Percentiles rank a stretch among this genome's conserved stretches.
phyloP scores from a whole-genome alignment of 2,329 filamentous ascomycete genomes.

The Botrytis fragariae region DNA sequence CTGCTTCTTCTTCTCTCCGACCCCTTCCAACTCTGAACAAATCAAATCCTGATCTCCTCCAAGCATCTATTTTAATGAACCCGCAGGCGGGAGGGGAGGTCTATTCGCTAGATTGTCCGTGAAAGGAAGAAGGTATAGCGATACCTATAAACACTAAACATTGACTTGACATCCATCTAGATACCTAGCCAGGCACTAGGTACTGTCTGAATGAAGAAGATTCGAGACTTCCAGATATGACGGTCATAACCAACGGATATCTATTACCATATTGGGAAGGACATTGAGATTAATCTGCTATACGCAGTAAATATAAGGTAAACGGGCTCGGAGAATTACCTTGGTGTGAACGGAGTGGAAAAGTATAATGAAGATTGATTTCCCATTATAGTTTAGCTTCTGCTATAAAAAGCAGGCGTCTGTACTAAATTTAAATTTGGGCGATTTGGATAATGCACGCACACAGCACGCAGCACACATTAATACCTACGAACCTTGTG shows the following conservation, averaged over 20 bases:
- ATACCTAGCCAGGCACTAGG: neutral
- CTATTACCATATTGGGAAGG: neutral
- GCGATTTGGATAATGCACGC: neutral
- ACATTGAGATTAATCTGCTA: neutral
- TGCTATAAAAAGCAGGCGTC: neutral
- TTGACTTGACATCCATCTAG: neutral
- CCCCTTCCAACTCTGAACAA: neutral
- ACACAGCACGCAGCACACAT: neutral
- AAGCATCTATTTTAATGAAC: neutral
- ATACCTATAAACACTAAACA: neutral
- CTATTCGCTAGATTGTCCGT: neutral
- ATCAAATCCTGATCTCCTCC: neutral
- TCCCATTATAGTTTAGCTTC: neutral
- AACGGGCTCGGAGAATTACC: conserved; percentile 7
- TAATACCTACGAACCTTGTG: neutral
- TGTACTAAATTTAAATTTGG: conserved; percentile 5
- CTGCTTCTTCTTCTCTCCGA: neutral
- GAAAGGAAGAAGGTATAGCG: neutral
- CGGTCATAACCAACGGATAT: neutral
- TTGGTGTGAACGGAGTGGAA: neutral
- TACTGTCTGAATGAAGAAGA: neutral
- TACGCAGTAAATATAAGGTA: neutral
- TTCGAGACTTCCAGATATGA: neutral
- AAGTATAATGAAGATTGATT: neutral
- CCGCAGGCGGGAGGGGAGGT: neutral